Conservation (phyloP, 345 rosid species). For the Euphorbia peplus region DNA sequence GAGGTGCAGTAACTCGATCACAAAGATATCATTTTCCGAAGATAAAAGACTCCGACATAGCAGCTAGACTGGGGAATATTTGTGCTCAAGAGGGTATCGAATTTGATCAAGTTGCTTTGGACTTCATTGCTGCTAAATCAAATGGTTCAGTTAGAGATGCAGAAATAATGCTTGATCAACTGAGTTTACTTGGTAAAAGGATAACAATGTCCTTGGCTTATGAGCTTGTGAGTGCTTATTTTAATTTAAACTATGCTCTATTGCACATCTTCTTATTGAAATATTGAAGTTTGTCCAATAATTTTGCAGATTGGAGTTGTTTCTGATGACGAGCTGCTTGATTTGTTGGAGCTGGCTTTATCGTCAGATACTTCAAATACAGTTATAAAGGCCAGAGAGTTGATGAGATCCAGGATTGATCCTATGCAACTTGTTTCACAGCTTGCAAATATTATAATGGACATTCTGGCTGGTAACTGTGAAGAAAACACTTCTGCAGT, state of each 20-base stretch:
- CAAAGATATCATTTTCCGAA: conserved; percentile 80
- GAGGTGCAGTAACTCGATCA: conserved; percentile 65
- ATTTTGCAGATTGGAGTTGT: conserved; percentile 75
- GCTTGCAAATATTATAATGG: conserved; percentile 90
- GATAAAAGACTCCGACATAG: conserved; percentile 61
- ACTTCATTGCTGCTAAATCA: conserved; percentile 86
- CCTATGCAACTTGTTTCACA: conserved; percentile 92
- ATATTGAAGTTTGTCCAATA: conserved; percentile 15
- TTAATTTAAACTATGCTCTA: conserved; percentile 3
- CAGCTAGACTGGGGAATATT: conserved; percentile 57
- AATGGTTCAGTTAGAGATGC: conserved; percentile 95
- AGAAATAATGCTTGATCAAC: conserved; percentile 93
- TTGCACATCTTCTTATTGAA: conserved; percentile 3
- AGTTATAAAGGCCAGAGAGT: conserved; percentile 84
- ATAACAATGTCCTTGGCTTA: conserved; percentile 69
- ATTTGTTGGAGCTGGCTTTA: conserved; percentile 83
- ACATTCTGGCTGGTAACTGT: conserved; percentile 69
- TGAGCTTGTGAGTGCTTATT: conserved; percentile 69
- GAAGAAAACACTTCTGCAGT: conserved; percentile 60
- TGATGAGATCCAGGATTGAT: conserved; percentile 92
- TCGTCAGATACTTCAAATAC: conserved; percentile 93
- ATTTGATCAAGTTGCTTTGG: conserved; percentile 69
- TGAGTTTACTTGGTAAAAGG: conserved; percentile 82
- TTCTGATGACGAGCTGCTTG: conserved; percentile 92
- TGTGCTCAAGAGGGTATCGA: conserved; percentile 70